These are phyloP conservation scores for Vigna nakashimae DNA, from an alignment of 306 rosid species.

Conservation along the genomic window DNA sequence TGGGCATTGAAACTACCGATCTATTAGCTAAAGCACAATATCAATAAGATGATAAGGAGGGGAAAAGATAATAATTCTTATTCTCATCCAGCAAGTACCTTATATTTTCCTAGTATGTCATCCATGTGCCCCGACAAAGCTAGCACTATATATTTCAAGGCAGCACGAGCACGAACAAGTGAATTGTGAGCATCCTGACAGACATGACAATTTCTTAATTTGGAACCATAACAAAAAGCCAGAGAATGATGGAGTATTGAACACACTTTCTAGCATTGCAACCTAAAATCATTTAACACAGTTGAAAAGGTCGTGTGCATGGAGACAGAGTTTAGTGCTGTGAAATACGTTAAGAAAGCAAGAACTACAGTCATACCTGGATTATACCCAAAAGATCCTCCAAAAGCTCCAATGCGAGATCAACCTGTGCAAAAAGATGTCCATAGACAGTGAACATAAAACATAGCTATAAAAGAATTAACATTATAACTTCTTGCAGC, in stretches of 20 bases:
- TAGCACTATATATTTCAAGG: slow-evolving; percentile 84
- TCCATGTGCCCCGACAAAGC: slow-evolving; percentile 94
- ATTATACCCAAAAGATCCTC: slow-evolving; percentile 93
- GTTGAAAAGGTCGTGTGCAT: background rate
- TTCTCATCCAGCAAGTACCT: slow-evolving; percentile 56
- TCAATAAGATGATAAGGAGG: background rate
- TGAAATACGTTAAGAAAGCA: background rate
- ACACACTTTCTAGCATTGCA: slow-evolving; percentile 29
- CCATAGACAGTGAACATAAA: slow-evolving; percentile 39
- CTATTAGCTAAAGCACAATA: slow-evolving; percentile 3
- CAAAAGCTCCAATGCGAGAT: slow-evolving; percentile 87
- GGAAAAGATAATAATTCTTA: slow-evolving; percentile 10
- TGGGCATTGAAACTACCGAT: background rate
- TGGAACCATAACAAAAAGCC: slow-evolving; percentile 20
- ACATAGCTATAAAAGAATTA: background rate
- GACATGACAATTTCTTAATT: slow-evolving; percentile 36
- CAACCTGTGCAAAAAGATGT: slow-evolving; percentile 64
- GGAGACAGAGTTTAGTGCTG: slow-evolving; percentile 10
- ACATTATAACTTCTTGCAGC: background rate
- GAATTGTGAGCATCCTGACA: slow-evolving; percentile 72
- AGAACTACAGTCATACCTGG: slow-evolving; percentile 60
- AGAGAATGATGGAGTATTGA: slow-evolving; percentile 24
- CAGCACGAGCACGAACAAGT: slow-evolving; percentile 74
- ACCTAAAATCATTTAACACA: slow-evolving; percentile 31
- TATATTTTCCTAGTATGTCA: slow-evolving; percentile 81